Base-by-base conservation (phyloP, 2,329 filamentous ascomycete genomes). In the Aureobasidium mangrovei region DNA sequence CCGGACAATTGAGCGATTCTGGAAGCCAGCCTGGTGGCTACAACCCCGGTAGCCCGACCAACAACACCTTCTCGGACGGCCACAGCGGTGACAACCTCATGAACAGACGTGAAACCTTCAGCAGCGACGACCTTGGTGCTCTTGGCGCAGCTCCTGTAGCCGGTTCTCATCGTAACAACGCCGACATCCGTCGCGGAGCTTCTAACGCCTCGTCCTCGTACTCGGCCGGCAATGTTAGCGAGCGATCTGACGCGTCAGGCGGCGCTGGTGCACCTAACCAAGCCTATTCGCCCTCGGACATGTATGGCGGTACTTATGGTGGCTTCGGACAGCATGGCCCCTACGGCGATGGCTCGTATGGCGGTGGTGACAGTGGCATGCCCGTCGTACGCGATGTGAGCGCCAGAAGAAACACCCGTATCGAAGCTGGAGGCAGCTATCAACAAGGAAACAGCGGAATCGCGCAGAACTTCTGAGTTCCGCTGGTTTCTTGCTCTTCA, bases 181-280 rank as follows among this genome's bases (percentile, higher is more conserved):
- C 88, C 60, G 88, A 88, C 60, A 86, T 97, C 35, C 88, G 86
- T 60, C 86, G 93, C 53, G 93, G 93, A 1, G 84, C 89, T 2
- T 97, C 91, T 4, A 97, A 97, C 65, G 93, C 93, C 4, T 98
- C 93, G 0, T 97, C 93, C 0, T 91, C 88, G 1, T 98, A 97
- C 73, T 96, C 91, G 60, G 85, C 84, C 9, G 86, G 83, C 6
- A 84, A 82, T 42, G 82, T 81, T 57, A 96, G 91, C 0, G 81
- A 84, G 58, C 70, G 73, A 24, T 83, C 80, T 24, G 57, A 59
- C 10, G 47, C 26, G 8, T 59, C 59, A 42, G 59, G 61, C 26
- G 60, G 45, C 10, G 57, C 62, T 9, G 60, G 45, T 8, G 53
- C 72, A 18, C 67, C 63, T 3, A 69, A 72, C 58, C 72, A 74